These are phyloP conservation scores for Xylaria sp. DNA, from an alignment of 495 filamentous ascomycete species.

Conservation along the genomic window DNA sequence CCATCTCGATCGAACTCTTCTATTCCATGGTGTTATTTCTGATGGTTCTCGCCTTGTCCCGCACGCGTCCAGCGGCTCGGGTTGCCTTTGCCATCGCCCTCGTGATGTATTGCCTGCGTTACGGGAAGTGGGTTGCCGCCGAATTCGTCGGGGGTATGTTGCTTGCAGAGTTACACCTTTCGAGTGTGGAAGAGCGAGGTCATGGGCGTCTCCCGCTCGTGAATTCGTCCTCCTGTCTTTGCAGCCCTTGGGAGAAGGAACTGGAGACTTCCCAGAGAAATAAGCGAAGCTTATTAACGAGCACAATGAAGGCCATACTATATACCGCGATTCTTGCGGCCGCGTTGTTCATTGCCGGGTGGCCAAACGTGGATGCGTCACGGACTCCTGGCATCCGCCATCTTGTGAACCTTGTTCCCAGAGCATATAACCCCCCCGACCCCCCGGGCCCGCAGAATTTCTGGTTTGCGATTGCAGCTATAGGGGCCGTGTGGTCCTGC, in stretches of 20 bases:
- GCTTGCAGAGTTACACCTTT: constrained; percentile 63
- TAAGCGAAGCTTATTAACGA: constrained; percentile 21
- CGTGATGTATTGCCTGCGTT: constrained; percentile 63
- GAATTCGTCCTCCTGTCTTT: not conserved
- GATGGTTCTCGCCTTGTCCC: constrained; percentile 60
- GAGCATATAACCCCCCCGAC: constrained; percentile 42
- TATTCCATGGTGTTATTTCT: constrained; percentile 69
- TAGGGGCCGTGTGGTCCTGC: constrained; percentile 62
- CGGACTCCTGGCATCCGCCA: constrained; percentile 46
- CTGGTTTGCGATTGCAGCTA: constrained; percentile 64
- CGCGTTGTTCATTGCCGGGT: constrained; percentile 53
- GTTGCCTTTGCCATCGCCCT: constrained; percentile 53
- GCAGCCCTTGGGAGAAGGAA: not conserved
- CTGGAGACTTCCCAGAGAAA: not conserved
- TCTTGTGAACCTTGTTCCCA: constrained; percentile 44
- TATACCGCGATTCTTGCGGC: constrained; percentile 41
- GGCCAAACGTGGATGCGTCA: constrained; percentile 50
- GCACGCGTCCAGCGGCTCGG: constrained; percentile 54
- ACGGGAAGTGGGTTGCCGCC: constrained; percentile 65
- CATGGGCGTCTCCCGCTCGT: not conserved
- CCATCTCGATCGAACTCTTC: constrained; percentile 70
- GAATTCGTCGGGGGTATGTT: constrained; percentile 67
- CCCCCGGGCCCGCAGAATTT: constrained; percentile 53
- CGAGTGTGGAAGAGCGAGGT: constrained; percentile 31
- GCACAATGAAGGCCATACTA: constrained; percentile 16